A percentile compares a stretch with the other conserved stretches of the same genome.
Evolutionary conservation across 2,329 filamentous ascomycete species (phyloP).

Genomic region (Nothophaeocryptopus gaeumannii): DNA sequence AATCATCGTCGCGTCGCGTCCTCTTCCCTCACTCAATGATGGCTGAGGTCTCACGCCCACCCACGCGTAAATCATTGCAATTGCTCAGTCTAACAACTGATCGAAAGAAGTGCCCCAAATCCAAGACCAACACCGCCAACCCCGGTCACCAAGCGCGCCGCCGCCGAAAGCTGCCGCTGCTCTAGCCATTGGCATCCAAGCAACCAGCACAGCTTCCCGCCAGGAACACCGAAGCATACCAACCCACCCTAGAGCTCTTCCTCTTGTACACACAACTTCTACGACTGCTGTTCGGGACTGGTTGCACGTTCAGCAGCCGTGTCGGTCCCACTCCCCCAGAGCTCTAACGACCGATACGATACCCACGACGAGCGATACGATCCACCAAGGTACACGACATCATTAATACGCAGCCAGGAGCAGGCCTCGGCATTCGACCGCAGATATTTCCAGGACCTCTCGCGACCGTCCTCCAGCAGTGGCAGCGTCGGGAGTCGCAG

Average conservation of each 20-base stretch:
- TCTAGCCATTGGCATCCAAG: too few relatives aligned
- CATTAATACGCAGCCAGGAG: slow-evolving; percentile 49
- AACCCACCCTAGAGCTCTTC: too few relatives aligned
- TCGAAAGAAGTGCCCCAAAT: too few relatives aligned
- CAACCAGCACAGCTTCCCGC: too few relatives aligned
- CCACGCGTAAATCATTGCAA: too few relatives aligned
- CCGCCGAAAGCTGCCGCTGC: too few relatives aligned
- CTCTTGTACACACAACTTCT: too few relatives aligned
- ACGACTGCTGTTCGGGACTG: slow-evolving; percentile 1
- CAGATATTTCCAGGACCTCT: slow-evolving; percentile 32
- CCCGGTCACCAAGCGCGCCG: too few relatives aligned
- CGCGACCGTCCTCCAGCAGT: slow-evolving; percentile 53
- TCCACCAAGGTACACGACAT: slow-evolving; percentile 46
- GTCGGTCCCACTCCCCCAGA: slow-evolving; percentile 42
- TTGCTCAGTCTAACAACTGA: too few relatives aligned
- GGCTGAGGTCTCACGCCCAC: background rate
- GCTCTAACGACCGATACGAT: slow-evolving; percentile 55
- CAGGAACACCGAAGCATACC: too few relatives aligned
- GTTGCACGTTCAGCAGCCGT: slow-evolving; percentile 33
- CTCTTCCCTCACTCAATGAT: background rate
- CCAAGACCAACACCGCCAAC: too few relatives aligned
- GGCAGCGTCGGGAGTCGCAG: slow-evolving; percentile 46
- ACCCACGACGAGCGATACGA: slow-evolving; percentile 43
- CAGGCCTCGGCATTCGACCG: slow-evolving; percentile 36
- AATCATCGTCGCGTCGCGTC: background rate